phyloP scores from a whole-genome alignment of 2,329 filamentous ascomycete genomes.

The Microsporum audouinii region DNA sequence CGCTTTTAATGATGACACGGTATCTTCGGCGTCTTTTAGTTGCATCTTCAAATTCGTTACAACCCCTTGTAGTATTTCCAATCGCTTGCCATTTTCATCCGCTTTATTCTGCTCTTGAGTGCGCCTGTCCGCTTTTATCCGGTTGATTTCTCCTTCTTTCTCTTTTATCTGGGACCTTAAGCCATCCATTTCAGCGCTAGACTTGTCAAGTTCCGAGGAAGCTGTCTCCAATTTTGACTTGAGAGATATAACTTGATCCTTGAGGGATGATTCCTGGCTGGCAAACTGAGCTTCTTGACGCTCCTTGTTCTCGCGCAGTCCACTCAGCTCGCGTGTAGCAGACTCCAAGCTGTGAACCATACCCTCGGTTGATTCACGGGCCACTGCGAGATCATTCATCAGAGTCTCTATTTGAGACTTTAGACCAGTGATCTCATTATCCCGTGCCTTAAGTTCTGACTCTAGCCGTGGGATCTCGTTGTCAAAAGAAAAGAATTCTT shows the following conservation, averaged over 20 bases:
- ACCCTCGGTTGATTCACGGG: constrained; percentile 58
- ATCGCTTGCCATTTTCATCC: constrained; percentile 40
- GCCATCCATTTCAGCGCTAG: constrained; percentile 23
- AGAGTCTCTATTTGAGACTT: constrained; percentile 57
- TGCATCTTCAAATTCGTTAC: constrained; percentile 45
- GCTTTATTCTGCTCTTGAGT: constrained; percentile 19
- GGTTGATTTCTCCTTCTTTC: constrained; percentile 31
- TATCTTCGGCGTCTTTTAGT: constrained; percentile 42
- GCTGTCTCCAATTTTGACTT: constrained; percentile 25
- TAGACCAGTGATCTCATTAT: constrained; percentile 59
- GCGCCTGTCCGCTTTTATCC: constrained; percentile 16
- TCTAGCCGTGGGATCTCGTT: constrained; percentile 76
- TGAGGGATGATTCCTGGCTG: constrained; percentile 30
- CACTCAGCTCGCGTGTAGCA: constrained; percentile 52
- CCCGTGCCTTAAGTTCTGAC: constrained; percentile 57
- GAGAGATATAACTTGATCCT: constrained; percentile 35
- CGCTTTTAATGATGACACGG: constrained; percentile 35
- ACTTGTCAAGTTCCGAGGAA: constrained; percentile 24
- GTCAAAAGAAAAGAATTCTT: constrained; percentile 88
- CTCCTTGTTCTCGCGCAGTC: constrained; percentile 43
- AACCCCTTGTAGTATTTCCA: constrained; percentile 44
- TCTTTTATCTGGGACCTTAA: constrained; percentile 31
- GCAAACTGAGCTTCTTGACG: constrained; percentile 39
- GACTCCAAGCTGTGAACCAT: constrained; percentile 56
- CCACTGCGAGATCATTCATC: constrained; percentile 57